Percentiles rank a stretch among this genome's conserved stretches.
Evolutionary conservation across 495 filamentous ascomycete species (phyloP).

Genomic region (Trichoderma asperelloides): DNA sequence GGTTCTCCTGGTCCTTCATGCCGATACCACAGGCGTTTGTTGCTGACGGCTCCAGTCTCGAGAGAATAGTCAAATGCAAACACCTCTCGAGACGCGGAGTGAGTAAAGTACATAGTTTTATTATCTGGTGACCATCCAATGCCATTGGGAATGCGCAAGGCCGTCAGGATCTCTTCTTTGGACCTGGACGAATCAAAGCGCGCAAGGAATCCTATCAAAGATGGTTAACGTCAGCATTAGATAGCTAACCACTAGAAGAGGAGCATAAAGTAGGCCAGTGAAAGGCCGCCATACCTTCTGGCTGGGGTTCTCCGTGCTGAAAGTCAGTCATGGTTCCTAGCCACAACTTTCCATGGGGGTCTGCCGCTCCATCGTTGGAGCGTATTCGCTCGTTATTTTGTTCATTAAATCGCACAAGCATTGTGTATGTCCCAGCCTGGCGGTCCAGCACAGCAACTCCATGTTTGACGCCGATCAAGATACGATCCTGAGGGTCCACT

Average conservation of each 20-base stretch:
- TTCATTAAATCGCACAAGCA: constrained; percentile 31
- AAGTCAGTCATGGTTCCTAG: constrained; percentile 83
- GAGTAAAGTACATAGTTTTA: constrained; percentile 75
- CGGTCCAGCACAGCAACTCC: constrained; percentile 70
- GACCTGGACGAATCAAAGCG: constrained; percentile 24
- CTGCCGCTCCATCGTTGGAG: constrained; percentile 75
- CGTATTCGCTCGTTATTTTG: constrained; percentile 39
- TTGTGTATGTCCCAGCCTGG: constrained; percentile 49
- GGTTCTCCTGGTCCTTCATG: constrained; percentile 54
- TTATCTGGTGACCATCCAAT: constrained; percentile 63
- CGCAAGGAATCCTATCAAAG: constrained; percentile 29
- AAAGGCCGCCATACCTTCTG: constrained; percentile 39
- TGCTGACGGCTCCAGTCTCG: constrained; percentile 51
- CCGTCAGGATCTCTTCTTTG: constrained; percentile 11
- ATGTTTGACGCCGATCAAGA: constrained; percentile 72
- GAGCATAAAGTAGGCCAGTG: background rate
- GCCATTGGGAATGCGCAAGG: constrained; percentile 76
- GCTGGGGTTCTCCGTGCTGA: constrained; percentile 37
- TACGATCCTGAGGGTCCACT: constrained; percentile 49
- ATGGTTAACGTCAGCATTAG: background rate
- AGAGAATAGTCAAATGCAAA: constrained; percentile 67
- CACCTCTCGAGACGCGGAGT: constrained; percentile 65
- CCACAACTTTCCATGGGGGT: constrained; percentile 79
- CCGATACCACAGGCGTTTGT: constrained; percentile 59
- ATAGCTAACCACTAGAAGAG: too few species aligned